Percentiles rank a stretch among this genome's conserved stretches.
Evolutionary conservation across 2,329 filamentous ascomycete genomes (phyloP).

Genomic region (Aureobasidium sp.): DNA sequence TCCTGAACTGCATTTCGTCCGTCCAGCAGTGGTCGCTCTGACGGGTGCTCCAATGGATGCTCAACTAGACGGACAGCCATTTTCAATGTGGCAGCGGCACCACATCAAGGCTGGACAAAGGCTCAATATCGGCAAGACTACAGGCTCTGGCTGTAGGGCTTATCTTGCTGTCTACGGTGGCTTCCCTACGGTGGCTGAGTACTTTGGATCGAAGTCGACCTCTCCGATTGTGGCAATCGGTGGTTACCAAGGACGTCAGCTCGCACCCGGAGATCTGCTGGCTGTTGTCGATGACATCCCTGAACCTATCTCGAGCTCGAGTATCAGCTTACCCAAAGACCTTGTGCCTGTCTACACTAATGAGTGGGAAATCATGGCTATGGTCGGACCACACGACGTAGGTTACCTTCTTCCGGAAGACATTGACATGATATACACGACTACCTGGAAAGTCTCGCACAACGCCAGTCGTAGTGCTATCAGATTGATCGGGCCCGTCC

Average conservation of each 20-base stretch:
- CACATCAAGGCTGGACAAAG: conserved; percentile 45
- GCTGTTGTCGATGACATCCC: conserved; percentile 37
- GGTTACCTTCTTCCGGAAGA: conserved; percentile 47
- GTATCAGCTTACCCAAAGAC: conserved; percentile 35
- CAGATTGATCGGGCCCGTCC: conserved; percentile 51
- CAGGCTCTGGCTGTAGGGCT: conserved; percentile 46
- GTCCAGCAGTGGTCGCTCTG: conserved; percentile 48
- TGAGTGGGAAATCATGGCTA: conserved; percentile 47
- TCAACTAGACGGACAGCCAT: conserved; percentile 42
- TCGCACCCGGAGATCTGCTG: conserved; percentile 50
- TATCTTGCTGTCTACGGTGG: conserved; percentile 55
- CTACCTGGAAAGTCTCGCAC: conserved; percentile 54
- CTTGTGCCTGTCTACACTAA: conserved; percentile 44
- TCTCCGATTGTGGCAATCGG: conserved; percentile 52
- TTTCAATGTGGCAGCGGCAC: conserved; percentile 52
- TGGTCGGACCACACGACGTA: conserved; percentile 52
- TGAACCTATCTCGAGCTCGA: conserved; percentile 23
- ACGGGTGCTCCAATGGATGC: conserved; percentile 50
- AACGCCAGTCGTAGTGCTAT: conserved; percentile 56
- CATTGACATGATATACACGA: conserved; percentile 51
- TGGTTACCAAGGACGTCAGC: conserved; percentile 52
- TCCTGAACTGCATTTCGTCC: conserved; percentile 51
- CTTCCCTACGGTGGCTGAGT: conserved; percentile 46
- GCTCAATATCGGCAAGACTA: conserved; percentile 50
- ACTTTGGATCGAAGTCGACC: conserved; percentile 54